Evolutionary conservation across 257 asterid species (phyloP).

Genomic region (Echium plantagineum): DNA sequence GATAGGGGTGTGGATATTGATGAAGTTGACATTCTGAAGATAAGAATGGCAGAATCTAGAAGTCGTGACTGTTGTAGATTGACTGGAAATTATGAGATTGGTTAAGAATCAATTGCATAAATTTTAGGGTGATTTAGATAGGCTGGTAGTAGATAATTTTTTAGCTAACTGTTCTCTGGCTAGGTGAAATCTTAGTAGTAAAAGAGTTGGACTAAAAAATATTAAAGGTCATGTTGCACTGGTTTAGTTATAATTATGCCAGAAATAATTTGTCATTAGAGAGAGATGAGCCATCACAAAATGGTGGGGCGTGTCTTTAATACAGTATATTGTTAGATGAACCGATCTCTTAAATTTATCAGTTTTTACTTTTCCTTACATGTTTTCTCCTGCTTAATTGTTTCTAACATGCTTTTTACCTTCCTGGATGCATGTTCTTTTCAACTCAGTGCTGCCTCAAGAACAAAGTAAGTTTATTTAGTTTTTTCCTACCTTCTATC

Average conservation of each 20-base stretch:
- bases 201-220: too few species aligned
- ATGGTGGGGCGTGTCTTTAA: background rate
- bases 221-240: background rate
- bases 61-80: too few species aligned
- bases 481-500: constrained; percentile 7
- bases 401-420: constrained; percentile 16
- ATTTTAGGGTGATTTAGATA: too few species aligned
- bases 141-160: too few species aligned
- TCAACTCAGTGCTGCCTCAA: constrained; percentile 80
- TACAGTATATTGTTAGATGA: background rate
- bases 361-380: background rate
- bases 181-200: too few species aligned
- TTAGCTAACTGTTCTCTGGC: too few species aligned
- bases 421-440: constrained; percentile 39
- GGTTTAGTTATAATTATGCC: background rate
- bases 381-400: constrained; percentile 6
- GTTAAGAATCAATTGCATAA: too few species aligned
- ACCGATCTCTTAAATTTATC: background rate
- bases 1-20: background rate
- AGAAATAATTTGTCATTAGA: background rate
- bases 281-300: background rate
- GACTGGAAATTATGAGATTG: too few species aligned
- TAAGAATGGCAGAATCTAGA: background rate
- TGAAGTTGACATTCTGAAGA: background rate
- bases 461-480: constrained; percentile 55